Evolutionary conservation across 495 filamentous ascomycete genomes (phyloP).

Genomic region (Parathielavia appendiculata): DNA sequence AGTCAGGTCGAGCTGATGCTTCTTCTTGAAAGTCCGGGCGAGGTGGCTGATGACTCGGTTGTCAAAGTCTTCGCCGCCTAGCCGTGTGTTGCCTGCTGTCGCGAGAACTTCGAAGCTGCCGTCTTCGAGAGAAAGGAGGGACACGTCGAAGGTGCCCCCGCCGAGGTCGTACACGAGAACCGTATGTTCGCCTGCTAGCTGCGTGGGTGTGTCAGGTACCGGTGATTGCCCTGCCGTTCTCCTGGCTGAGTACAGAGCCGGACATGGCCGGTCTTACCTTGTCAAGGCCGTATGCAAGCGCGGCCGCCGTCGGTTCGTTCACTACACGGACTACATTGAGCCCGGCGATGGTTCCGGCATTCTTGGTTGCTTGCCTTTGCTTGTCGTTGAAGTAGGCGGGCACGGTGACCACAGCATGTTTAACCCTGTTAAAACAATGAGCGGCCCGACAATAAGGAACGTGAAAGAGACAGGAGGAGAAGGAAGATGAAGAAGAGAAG

Average conservation of each 20-base stretch:
- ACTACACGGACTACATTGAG: slow-evolving; percentile 91
- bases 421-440: slow-evolving; percentile 47
- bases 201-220: neutral
- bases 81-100: slow-evolving; percentile 93
- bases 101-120: slow-evolving; percentile 92
- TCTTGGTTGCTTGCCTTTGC: slow-evolving; percentile 91
- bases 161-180: slow-evolving; percentile 94
- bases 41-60: slow-evolving; percentile 90
- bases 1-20: slow-evolving; percentile 73
- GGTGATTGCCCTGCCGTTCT: neutral
- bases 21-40: slow-evolving; percentile 73
- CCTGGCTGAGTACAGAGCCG: too few species aligned
- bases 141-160: slow-evolving; percentile 99
- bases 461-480: neutral
- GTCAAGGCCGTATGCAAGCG: slow-evolving; percentile 78
- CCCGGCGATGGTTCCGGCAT: slow-evolving; percentile 85
- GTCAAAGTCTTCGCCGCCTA: slow-evolving; percentile 98
- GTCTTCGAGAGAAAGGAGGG: slow-evolving; percentile 83
- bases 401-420: slow-evolving; percentile 90
- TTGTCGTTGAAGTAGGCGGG: slow-evolving; percentile 97
- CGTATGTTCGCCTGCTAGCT: slow-evolving; percentile 66
- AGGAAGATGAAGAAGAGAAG: neutral
- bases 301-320: slow-evolving; percentile 82
- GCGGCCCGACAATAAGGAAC: neutral
- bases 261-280: slow-evolving; percentile 35